Evolutionary conservation across 495 filamentous ascomycete genomes (phyloP).

Genomic region (Aspergillus avenaceus): DNA sequence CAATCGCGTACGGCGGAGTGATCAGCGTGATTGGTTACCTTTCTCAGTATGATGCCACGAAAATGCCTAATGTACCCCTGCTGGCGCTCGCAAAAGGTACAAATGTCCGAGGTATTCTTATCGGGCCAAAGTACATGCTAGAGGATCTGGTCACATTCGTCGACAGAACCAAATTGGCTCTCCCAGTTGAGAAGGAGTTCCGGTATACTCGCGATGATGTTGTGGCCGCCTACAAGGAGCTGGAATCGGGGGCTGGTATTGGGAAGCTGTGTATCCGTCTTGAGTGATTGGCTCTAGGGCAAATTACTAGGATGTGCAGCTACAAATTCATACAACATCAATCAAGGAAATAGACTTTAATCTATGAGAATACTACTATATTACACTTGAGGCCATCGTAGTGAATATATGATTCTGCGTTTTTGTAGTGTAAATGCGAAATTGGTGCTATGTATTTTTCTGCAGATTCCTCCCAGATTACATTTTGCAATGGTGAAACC

Average conservation of each 20-base stretch:
- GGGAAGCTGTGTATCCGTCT: constrained; percentile 68
- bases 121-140: constrained; percentile 49
- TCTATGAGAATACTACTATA: no score
- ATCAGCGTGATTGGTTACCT: constrained; percentile 60
- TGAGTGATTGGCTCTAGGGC: no score
- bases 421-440: no score
- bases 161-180: constrained; percentile 38
- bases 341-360: no score
- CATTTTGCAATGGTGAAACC: no score
- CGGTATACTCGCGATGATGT: constrained; percentile 46
- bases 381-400: no score
- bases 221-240: constrained; percentile 36
- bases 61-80: constrained; percentile 38
- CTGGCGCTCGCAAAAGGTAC: constrained; percentile 41
- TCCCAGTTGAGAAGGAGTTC: constrained; percentile 54
- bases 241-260: constrained; percentile 61
- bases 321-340: no score
- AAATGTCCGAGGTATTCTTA: constrained; percentile 50
- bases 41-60: constrained; percentile 21
- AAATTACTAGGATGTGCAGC: no score
- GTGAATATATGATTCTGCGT: no score
- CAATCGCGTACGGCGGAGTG: constrained; percentile 55
- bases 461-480: no score
- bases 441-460: no score
- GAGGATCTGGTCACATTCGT: constrained; percentile 53